Base-by-base conservation (phyloP, 768 basidiomycete species). In the Leucocoprinus sp. region DNA sequence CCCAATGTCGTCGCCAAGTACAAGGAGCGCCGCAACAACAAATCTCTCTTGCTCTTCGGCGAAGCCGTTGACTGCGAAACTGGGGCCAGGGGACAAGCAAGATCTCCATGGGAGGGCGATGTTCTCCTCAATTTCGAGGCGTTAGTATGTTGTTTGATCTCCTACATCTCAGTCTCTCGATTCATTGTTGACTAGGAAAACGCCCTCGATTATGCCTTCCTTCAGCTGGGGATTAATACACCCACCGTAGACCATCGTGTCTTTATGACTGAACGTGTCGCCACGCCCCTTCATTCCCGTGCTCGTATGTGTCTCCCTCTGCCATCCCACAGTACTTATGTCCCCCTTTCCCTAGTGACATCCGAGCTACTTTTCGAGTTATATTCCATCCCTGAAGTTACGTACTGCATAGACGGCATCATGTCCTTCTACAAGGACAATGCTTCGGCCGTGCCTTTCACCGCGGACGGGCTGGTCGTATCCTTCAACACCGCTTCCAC, bases 361-460 rank as follows among this genome's bases (percentile, higher is more conserved):
- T 93, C 93, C 0, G 96, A 99, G 57, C 80, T 99, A 23, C 78
- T 99, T 65, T 99, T 99, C 58, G 96, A 99, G 65, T 74, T 81
- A 36, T 99, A 98, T 59, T 72, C 74, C 4, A 90, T 84, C 3
- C 93, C 95, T 1, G 80, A 84, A 4, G 70, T 97, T 37, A 71
- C 87, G 3, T 98, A 88, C 64, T 89, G 87, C 43, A 69, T 96
- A 47, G 96, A 99, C 57, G 82, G 85, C 8, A 65, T 92, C 50
- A 90, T 96, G 78, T 92, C 93, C 3, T 93, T 96, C 59, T 90
- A 93, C 57, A 74, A 87, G 52, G 90, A 92, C 58, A 72, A 78
- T 46, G 64, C 63, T 7, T 37, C 60, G 4, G 24, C 49, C 5
- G 49, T 48, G 5, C 65, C 71, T 0, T 82, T 78, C 54, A 53